A percentile compares a stretch with the other conserved stretches of the same genome.
Evolutionary conservation across 2,329 filamentous ascomycete genomes (phyloP).

Genomic region (Trichophyton simii): DNA sequence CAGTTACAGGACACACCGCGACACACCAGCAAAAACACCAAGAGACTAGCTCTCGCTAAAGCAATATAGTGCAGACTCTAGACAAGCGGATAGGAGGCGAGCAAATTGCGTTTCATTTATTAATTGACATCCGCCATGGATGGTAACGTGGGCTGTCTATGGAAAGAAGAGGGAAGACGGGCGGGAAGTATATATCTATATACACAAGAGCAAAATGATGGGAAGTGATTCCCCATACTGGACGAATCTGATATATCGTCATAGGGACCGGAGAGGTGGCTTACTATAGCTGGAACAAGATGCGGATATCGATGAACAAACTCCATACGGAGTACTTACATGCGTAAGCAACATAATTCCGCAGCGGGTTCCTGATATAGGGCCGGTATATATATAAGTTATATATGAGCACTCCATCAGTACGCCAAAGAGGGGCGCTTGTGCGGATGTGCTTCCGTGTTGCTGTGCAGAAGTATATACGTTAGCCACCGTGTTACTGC

Average conservation of each 20-base stretch:
- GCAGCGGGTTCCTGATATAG: too few species aligned
- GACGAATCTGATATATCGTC: background rate
- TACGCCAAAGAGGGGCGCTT: slow-evolving; percentile 13
- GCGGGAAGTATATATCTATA: background rate
- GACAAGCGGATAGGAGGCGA: background rate
- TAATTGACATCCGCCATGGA: background rate
- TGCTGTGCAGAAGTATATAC: slow-evolving; percentile 17
- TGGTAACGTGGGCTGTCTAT: background rate
- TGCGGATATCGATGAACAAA: background rate
- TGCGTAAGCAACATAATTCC: too few species aligned
- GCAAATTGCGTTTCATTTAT: background rate
- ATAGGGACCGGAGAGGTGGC: background rate
- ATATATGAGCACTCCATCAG: background rate
- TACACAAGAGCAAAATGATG: background rate
- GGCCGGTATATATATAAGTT: background rate
- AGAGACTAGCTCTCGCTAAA: background rate
- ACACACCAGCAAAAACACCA: background rate
- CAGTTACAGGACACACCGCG: background rate
- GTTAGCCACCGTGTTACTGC: background rate
- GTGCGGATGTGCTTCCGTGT: slow-evolving; percentile 44
- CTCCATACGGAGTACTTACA: too few species aligned
- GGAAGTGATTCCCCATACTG: background rate
- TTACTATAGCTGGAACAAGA: background rate
- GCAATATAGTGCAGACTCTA: background rate
- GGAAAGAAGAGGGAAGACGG: background rate